Evolutionary conservation across 2,329 filamentous ascomycete species (phyloP).

Genomic region (Microdochium nivale): DNA sequence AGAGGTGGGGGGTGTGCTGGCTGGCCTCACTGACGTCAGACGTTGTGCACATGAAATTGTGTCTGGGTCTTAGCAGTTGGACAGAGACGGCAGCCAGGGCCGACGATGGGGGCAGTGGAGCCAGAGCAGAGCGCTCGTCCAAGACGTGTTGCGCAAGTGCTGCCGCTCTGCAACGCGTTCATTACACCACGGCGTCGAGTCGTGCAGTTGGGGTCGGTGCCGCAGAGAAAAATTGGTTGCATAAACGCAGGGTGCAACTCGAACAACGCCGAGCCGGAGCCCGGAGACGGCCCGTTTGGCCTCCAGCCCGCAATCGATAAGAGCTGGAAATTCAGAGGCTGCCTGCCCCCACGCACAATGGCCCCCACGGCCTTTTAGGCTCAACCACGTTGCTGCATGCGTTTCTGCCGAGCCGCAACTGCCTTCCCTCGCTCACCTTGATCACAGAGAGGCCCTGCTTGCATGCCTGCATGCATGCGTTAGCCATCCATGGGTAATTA

Average conservation of each 20-base stretch:
- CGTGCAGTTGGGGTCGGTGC: too few relatives aligned
- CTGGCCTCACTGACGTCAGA: not conserved
- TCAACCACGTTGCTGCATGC: constrained; percentile 2
- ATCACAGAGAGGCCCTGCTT: too few relatives aligned
- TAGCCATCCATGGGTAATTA: not conserved
- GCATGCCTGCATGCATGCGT: too few relatives aligned
- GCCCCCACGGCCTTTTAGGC: constrained; percentile 11
- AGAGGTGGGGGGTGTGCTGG: not conserved
- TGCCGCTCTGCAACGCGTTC: too few relatives aligned
- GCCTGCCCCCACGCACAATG: not conserved
- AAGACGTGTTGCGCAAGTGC: too few relatives aligned
- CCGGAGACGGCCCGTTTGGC: not conserved
- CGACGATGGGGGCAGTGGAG: too few relatives aligned
- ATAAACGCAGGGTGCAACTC: not conserved
- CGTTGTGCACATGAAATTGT: not conserved
- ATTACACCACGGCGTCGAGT: too few relatives aligned
- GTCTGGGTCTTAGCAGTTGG: not conserved
- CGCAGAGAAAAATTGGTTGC: not conserved
- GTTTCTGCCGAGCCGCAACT: not conserved
- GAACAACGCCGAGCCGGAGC: not conserved
- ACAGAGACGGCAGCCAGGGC: too few relatives aligned
- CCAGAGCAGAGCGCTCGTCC: too few relatives aligned
- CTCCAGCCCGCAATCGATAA: not conserved
- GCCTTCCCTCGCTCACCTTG: too few relatives aligned
- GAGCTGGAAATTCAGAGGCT: too few relatives aligned